Evolutionary conservation across 352 stramenopile genomes (phyloP).

Genomic region (Globisporangium cylindrosporum): DNA sequence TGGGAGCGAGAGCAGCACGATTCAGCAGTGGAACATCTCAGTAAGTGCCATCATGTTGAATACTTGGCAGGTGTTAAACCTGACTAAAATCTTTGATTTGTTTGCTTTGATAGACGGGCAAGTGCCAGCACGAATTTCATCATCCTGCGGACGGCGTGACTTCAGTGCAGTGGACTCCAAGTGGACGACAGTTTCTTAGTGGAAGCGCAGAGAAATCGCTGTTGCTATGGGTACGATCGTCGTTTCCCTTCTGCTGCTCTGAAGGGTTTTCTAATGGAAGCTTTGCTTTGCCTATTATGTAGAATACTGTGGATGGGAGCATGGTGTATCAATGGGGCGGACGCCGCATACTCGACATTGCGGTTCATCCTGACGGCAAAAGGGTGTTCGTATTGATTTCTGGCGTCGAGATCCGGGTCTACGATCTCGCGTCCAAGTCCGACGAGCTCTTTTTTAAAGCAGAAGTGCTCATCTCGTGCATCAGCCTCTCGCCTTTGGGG

Average conservation of each 20-base stretch:
- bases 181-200: slow-evolving; percentile 61
- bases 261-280: not conserved
- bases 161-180: slow-evolving; percentile 53
- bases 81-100: not conserved
- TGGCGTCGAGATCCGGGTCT: slow-evolving; percentile 53
- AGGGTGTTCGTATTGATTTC: slow-evolving; percentile 60
- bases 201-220: slow-evolving; percentile 73
- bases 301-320: slow-evolving; percentile 53
- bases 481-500: slow-evolving; percentile 41
- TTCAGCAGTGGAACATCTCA: slow-evolving; percentile 63
- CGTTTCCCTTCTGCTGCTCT: not conserved
- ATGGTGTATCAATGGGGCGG: slow-evolving; percentile 70
- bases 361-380: slow-evolving; percentile 48
- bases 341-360: slow-evolving; percentile 55
- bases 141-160: slow-evolving; percentile 52
- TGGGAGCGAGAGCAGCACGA: slow-evolving; percentile 47
- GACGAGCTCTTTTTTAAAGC: slow-evolving; percentile 54
- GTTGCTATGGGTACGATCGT: slow-evolving; percentile 60
- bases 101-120: slow-evolving; percentile 33
- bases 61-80: not conserved
- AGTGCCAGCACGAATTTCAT: slow-evolving; percentile 48
- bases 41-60: slow-evolving; percentile 22
- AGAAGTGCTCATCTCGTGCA: slow-evolving; percentile 53
- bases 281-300: not conserved
- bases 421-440: slow-evolving; percentile 55